Evolutionary conservation across 352 stramenopile genomes (phyloP), one percentile per base, ranked within the genome.

Genomic region (Globisporangium camurandrum): DNA sequence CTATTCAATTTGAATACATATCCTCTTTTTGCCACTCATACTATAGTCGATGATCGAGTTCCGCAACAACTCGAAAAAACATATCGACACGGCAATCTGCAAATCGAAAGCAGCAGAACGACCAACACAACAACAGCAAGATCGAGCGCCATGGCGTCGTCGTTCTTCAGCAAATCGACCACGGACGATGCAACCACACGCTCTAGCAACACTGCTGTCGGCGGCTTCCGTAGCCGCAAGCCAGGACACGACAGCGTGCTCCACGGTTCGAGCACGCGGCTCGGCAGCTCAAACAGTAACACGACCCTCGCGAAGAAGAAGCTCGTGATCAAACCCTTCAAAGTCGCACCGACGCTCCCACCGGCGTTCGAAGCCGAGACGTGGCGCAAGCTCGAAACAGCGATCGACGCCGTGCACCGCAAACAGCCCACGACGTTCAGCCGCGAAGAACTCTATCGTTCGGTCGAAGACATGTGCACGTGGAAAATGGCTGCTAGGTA

Each of bases 391-490:
- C 73, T 95, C 19, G 57, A 85, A 42, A 62, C 71, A 4, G 80
- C 82, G 19, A 68, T 95, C 20, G 46, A 67, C 16, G 71, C 73
- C 1, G 75, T 95, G 37, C 71, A 91, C 37, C 61, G 48, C 34
- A 90, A 93, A 52, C 60, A 88, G 50, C 67, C 75, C 33, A 81
- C 77, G 22, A 48, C 64, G 26, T 64, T 86, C 8, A 89, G 75
- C 26, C 62, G 82, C 38, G 81, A 95, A 57, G 84, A 95, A 55
- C 69, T 95, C 9, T 95, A 93, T 40, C 74, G 82, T 52, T 71
- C 75, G 0, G 83, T 92, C 9, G 84, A 93, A 57, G 89, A 96
- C 54, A 69, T 97, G 54, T 97, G 90, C 74, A 93, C 91, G 41
- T 94, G 95, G 77, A 97, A 96, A 61, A 94, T 95, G 73, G 84